A percentile compares a stretch with the other conserved stretches of the same genome.
Evolutionary conservation across 2,329 filamentous ascomycete species (phyloP).

Genomic region (Penicillium expansum): DNA sequence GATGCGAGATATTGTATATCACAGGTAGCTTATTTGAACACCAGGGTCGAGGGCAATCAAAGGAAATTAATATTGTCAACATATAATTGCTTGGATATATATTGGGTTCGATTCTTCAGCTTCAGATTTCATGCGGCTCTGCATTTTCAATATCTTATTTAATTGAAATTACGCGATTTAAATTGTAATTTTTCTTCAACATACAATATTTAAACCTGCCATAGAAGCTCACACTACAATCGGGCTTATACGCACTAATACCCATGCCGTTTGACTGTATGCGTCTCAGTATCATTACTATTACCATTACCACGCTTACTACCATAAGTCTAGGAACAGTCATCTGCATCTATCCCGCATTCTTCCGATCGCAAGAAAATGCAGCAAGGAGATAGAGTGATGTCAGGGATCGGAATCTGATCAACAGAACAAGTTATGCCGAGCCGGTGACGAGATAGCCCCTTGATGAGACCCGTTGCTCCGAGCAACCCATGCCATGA

Average conservation of each 20-base stretch:
- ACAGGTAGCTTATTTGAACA: too few relatives aligned
- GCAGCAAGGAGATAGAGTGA: slow-evolving; percentile 18
- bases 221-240: neutral
- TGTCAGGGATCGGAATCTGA: slow-evolving; percentile 5
- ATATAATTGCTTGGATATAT: neutral
- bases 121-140: neutral
- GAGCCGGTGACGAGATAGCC: slow-evolving; percentile 11
- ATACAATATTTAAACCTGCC: neutral
- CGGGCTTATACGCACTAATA: neutral
- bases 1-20: neutral
- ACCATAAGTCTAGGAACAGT: neutral
- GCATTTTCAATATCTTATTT: neutral
- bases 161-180: neutral
- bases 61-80: too few relatives aligned
- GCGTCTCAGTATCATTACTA: neutral
- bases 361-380: slow-evolving; percentile 14
- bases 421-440: slow-evolving; percentile 12
- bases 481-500: slow-evolving; percentile 15
- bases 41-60: too few relatives aligned
- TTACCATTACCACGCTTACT: neutral
- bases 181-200: too few relatives aligned
- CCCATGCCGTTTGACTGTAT: neutral
- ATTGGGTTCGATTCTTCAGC: neutral
- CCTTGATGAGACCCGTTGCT: slow-evolving; percentile 13
- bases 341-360: slow-evolving; percentile 4